phyloP scores from a whole-genome alignment of 129 eudicot species.

The Artemisia argyi region DNA sequence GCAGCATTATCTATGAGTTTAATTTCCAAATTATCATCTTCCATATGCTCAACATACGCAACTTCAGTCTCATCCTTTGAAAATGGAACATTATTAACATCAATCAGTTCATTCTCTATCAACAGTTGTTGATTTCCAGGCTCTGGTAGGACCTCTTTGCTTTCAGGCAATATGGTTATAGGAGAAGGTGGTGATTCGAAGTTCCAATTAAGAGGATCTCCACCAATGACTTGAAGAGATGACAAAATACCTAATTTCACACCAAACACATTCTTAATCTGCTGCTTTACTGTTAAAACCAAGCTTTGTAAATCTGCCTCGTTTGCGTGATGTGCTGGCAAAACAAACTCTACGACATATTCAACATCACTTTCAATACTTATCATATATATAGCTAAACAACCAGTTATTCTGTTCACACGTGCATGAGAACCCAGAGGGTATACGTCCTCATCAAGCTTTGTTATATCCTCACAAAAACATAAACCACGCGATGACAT shows the following conservation, averaged over 20 bases:
- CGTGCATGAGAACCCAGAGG: conserved; percentile 6
- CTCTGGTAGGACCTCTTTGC: background rate
- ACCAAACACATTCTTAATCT: conserved; percentile 4
- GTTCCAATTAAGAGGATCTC: conserved; percentile 5
- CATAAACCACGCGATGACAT: background rate
- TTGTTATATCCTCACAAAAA: conserved; percentile 10
- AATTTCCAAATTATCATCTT: conserved; percentile 1
- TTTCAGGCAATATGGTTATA: background rate
- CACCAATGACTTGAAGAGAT: conserved; percentile 19
- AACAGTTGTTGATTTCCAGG: background rate
- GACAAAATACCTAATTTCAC: conserved; percentile 12
- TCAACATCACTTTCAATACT: background rate
- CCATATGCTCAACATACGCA: conserved; percentile 13
- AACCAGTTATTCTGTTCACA: conserved; percentile 7
- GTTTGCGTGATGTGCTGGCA: conserved; percentile 4
- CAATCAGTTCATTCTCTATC: conserved; percentile 1
- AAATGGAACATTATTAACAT: background rate
- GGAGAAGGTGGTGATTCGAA: background rate
- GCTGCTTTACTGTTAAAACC: background rate
- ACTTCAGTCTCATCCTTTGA: background rate
- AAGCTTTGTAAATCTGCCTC: background rate
- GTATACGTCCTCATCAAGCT: conserved; percentile 5
- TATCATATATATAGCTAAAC: conserved; percentile 11
- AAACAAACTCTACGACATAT: conserved; percentile 17
- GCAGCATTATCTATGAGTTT: background rate